These are phyloP conservation scores for Rosa hybrid DNA, from an alignment of 331 rosid genomes.

Conservation along the genomic window DNA sequence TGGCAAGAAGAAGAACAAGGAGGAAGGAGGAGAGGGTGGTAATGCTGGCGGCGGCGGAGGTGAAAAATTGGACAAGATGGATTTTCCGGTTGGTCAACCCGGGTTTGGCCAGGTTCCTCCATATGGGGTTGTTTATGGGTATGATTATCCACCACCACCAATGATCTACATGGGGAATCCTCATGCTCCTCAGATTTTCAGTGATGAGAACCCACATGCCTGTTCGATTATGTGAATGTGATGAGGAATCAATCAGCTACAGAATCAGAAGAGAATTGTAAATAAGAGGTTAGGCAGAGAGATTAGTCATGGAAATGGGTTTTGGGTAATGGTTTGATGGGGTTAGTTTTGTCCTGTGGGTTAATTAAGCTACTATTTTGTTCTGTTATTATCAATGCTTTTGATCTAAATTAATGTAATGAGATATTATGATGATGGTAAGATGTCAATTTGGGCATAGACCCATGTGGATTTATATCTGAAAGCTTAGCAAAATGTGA, in stretches of 20 bases:
- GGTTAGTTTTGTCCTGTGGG: neutral
- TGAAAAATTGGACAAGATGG: conserved; percentile 40
- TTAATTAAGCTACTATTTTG: neutral
- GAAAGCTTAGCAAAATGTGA: neutral
- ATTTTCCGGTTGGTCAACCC: conserved; percentile 31
- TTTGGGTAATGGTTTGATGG: neutral
- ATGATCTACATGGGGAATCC: conserved; percentile 29
- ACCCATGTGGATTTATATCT: neutral
- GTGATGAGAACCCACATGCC: conserved; percentile 86
- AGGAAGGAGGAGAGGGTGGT: conserved; percentile 24
- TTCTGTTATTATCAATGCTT: neutral
- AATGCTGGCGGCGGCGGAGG: conserved; percentile 35
- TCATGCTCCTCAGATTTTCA: conserved; percentile 58
- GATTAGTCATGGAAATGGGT: conserved; percentile 20
- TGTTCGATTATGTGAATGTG: conserved; percentile 64
- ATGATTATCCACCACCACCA: conserved; percentile 10
- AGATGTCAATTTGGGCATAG: neutral
- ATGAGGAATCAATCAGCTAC: neutral
- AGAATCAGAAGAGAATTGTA: conserved; percentile 19
- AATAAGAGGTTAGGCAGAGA: conserved; percentile 32
- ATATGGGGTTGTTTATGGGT: neutral
- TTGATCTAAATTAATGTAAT: neutral
- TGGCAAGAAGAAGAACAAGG: conserved; percentile 36
- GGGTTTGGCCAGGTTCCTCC: conserved; percentile 26
- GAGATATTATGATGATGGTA: neutral